Evolutionary conservation across 148 eudicot genomes (phyloP), one percentile per base, ranked within the genome.

Genomic region (Diospyros lotus): DNA sequence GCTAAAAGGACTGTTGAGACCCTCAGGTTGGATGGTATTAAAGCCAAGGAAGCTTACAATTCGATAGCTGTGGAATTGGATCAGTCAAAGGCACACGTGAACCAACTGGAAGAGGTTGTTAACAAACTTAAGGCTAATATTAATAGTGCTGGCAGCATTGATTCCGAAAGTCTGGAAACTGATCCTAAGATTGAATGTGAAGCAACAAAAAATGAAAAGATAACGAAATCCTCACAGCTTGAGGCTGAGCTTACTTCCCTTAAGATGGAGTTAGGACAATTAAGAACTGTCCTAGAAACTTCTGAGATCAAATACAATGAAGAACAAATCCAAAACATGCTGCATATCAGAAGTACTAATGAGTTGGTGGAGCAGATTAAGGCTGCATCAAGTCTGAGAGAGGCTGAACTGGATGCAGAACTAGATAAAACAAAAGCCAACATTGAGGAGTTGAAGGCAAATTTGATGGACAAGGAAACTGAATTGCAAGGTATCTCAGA

Each of bases 401-500:
- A 89, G 76, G 89, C 88, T 70, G 89, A 91, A 76, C 80, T 94
- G 53, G 80, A 82, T 75, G 83, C 69, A 1, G 90, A 89, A 74
- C 83, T 89, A 50, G 74, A 73, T 65, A 87, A 83, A 71, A 82
- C 84, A 65, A 82, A 76, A 73, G 84, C 81, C 1, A 81, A 79
- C 18, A 81, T 90, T n/a, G 93, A 90, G 66, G 93, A 90, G 68
- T 64, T 94, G 78, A 90, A 84, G 80, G 84, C 91, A 11, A 82
- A 88, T 55, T 63, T 94, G 75, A 87, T 90, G 95, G 98, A 94
- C 58, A 94, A 91, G 73, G 98, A 94, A 81, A 94, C 86, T 12
- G 95, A 90, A 71, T 66, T 94, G 77, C 97, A 88, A 48, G 82
- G 87, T 14, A 83, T 94, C 43, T 76, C 87, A 5, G 94, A 89